These are phyloP conservation scores for Lachnum nothofagi DNA, from an alignment of 2,329 filamentous ascomycete genomes.

Conservation along the genomic window DNA sequence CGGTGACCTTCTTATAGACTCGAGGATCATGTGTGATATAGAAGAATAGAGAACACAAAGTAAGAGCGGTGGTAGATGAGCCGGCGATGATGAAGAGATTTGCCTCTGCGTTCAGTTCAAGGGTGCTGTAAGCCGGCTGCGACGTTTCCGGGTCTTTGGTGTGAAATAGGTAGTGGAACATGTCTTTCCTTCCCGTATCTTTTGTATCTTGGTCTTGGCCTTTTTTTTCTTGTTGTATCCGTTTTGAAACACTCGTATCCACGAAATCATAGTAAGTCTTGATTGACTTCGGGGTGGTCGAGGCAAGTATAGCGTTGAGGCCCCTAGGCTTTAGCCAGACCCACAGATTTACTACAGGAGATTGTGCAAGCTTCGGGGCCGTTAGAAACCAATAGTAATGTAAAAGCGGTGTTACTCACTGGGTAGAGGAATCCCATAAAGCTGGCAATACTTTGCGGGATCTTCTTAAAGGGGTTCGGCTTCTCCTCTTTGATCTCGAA, in stretches of 20 bases:
- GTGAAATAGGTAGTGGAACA: conserved; percentile 70
- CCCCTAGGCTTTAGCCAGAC: conserved; percentile 8
- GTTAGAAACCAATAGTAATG: not conserved
- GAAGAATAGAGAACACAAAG: conserved; percentile 35
- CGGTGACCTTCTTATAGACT: conserved; percentile 26
- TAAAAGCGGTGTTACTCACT: not conserved
- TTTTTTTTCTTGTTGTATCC: not conserved
- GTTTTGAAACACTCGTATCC: not conserved
- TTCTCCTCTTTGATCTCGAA: conserved; percentile 6
- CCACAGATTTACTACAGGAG: not conserved
- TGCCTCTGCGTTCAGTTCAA: conserved; percentile 23
- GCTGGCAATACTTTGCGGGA: conserved; percentile 4
- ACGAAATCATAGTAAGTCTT: not conserved
- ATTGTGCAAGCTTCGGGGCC: not conserved
- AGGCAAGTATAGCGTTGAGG: not conserved
- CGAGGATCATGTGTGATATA: conserved; percentile 33
- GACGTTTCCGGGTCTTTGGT: conserved; percentile 67
- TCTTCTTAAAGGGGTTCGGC: not conserved
- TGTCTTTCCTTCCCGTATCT: conserved; percentile 32
- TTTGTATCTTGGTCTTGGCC: not conserved
- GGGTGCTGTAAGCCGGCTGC: conserved; percentile 33
- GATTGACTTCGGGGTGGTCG: not conserved
- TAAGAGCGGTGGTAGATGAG: conserved; percentile 37
- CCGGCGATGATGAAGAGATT: conserved; percentile 26
- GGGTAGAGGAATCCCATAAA: conserved; percentile 5